Conservation (phyloP, 1,284 basidiomycete genomes). For the Microbotryomycetes sp. region DNA sequence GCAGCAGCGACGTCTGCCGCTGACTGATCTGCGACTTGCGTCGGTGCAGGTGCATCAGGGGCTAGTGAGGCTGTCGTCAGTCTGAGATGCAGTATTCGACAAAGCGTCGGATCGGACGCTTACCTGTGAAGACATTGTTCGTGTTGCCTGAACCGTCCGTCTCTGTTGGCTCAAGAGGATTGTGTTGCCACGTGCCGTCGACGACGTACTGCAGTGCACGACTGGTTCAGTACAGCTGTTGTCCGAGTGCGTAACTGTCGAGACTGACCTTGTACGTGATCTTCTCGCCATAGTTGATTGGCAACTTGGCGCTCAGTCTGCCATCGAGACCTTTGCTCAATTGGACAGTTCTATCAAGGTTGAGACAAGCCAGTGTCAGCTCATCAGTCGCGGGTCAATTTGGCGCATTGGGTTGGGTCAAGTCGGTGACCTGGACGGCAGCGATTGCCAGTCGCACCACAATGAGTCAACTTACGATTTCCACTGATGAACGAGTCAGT, state of each 20-base stretch:
- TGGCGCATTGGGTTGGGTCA: too few relatives aligned
- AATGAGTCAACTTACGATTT: neutral
- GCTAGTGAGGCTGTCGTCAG: neutral
- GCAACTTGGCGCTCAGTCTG: conserved; percentile 26
- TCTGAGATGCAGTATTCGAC: neutral
- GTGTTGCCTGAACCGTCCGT: conserved; percentile 33
- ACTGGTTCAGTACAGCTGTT: neutral
- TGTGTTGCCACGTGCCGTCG: conserved; percentile 34
- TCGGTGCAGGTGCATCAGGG: neutral
- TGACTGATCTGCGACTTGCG: neutral
- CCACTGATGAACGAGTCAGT: neutral
- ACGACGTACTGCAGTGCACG: conserved; percentile 31
- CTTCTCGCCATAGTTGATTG: conserved; percentile 29
- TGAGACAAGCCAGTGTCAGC: neutral
- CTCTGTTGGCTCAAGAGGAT: conserved; percentile 32
- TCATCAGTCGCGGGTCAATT: too few relatives aligned
- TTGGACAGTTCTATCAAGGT: neutral
- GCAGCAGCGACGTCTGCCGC: neutral
- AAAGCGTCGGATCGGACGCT: too few relatives aligned
- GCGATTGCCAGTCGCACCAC: too few relatives aligned
- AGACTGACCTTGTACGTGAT: conserved; percentile 35
- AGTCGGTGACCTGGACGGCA: too few relatives aligned
- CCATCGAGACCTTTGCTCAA: conserved; percentile 25
- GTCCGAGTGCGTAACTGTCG: neutral
- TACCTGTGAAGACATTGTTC: conserved; percentile 36